Evolutionary conservation across 192 early-diverging fungal species (phyloP).

Genomic region (Mortierella alpina): DNA sequence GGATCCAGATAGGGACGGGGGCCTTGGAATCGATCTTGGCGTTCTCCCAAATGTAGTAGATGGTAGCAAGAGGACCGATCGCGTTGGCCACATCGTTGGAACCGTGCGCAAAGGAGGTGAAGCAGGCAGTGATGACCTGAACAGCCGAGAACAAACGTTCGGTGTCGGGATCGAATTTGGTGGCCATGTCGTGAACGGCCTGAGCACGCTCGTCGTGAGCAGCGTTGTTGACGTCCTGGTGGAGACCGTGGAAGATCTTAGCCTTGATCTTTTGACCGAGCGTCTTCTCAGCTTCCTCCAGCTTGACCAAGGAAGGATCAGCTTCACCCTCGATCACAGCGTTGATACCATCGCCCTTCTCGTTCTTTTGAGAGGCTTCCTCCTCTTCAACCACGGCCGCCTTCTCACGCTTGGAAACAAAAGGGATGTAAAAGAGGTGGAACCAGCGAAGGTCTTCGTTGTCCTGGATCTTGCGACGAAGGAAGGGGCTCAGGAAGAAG

Average conservation of each 20-base stretch:
- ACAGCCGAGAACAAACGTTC: constrained; percentile 88
- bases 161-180: constrained; percentile 75
- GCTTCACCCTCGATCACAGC: constrained; percentile 23
- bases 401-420: constrained; percentile 63
- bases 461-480: constrained; percentile 69
- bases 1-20: constrained; percentile 79
- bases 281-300: constrained; percentile 9
- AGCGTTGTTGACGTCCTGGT: constrained; percentile 24
- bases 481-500: constrained; percentile 76
- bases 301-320: constrained; percentile 10
- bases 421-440: constrained; percentile 70
- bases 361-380: constrained; percentile 37
- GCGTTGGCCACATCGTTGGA: constrained; percentile 91
- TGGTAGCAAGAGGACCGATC: constrained; percentile 80
- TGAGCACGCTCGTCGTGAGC: constrained; percentile 53
- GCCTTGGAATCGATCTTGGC: constrained; percentile 59
- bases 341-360: constrained; percentile 19
- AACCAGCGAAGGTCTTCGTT: constrained; percentile 78
- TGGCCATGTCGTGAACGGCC: constrained; percentile 70
- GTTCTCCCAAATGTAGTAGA: constrained; percentile 75
- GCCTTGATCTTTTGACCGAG: constrained; percentile 10
- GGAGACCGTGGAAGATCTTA: constrained; percentile 16
- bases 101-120: constrained; percentile 88
- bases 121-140: constrained; percentile 82
- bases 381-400: constrained; percentile 34